Evolutionary conservation across 371 early-diverging fungal genomes (phyloP), one percentile per base, ranked within the genome.

Genomic region (Mucor plumbeus): DNA sequence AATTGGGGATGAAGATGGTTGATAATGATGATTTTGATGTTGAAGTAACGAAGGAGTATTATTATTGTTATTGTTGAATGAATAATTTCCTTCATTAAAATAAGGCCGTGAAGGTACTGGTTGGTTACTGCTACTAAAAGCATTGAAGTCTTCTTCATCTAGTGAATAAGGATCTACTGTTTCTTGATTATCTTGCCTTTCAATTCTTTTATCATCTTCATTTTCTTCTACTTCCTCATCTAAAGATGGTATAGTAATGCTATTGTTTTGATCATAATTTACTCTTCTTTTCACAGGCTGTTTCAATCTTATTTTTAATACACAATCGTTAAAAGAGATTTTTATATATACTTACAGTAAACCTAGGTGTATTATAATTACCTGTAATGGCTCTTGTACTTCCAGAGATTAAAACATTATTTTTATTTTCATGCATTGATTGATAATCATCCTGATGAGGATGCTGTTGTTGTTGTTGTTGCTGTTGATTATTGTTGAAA

Each of bases 211-310:
- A 26, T 63, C 64, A 15, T 64, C 65, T 26, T 3, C 26, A 26
- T 26, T 26, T 33, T 55, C 55, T 4, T 54, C 33, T 26, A 21
- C 43, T 26, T 61, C 65, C 54, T 71, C 67, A 35, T 64, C 57
- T 19, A 64, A 9, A 1, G 64, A 67, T 9, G 67, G 72, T 26
- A 67, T 67, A 13, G 61, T 71, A 14, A 67, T 71, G 41, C 68
- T 67, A 39, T 61, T 70, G 15, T 44, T 47, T 21, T 21, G 17
- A 19, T 61, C 11, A n/a, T 21, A 62, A 36, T 61, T 62, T n/a
- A 60, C 58, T 54, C 61, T 48, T 58, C 70, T 59, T 70, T 70
- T 70, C 15, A 61, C 60, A 36, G 64, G 55, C 71, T 67, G 62
- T 26, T 65, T 48, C 35, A 19, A 33, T 31, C 5, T 10, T 58